These are phyloP conservation scores for Botrytis porri DNA, from an alignment of 2,329 filamentous ascomycete genomes.

Conservation along the genomic window DNA sequence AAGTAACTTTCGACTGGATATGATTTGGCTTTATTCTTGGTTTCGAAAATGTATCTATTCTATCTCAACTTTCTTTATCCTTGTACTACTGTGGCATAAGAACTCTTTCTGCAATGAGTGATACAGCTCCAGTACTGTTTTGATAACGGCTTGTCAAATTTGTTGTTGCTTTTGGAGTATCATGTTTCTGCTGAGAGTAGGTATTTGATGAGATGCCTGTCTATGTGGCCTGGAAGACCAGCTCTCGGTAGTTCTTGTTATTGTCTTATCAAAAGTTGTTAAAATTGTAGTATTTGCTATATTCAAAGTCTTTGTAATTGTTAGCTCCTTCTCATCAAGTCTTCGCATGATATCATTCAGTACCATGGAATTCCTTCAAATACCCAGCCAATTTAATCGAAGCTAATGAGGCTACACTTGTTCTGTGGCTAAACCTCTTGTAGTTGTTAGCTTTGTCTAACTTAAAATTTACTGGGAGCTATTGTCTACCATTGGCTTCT, in stretches of 20 bases:
- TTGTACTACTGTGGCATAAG: neutral
- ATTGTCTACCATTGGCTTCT: too few relatives aligned
- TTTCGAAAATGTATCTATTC: neutral
- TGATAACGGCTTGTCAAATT: neutral
- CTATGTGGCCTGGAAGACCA: too few relatives aligned
- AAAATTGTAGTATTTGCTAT: neutral
- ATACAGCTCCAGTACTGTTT: neutral
- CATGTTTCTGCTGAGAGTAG: neutral
- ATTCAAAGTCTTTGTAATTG: neutral
- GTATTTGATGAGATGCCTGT: neutral
- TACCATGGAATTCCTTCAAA: neutral
- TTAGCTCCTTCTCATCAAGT: neutral
- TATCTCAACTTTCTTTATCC: neutral
- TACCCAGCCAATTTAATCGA: neutral
- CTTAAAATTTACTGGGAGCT: too few relatives aligned
- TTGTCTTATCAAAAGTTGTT: neutral
- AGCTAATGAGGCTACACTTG: neutral
- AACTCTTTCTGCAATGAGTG: neutral
- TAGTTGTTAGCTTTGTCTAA: neutral
- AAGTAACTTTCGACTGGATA: neutral
- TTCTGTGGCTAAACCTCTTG: neutral
- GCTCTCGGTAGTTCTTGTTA: too few relatives aligned
- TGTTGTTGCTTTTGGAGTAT: neutral
- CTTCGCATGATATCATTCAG: neutral
- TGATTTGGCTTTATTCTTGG: neutral